Conservation (phyloP, 2,329 filamentous ascomycete genomes). For the Claviceps capensis region DNA sequence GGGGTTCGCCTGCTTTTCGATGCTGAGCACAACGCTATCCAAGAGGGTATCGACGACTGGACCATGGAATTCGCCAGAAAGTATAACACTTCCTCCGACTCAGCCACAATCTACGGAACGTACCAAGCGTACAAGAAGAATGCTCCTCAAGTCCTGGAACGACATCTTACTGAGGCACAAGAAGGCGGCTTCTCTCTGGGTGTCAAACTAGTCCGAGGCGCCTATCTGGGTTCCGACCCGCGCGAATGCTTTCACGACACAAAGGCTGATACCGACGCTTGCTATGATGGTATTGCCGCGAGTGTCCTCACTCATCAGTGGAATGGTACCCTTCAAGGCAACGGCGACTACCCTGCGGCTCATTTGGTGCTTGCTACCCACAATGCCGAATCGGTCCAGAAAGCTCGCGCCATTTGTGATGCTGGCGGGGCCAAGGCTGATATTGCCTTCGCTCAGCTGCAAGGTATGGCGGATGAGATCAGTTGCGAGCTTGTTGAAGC, state of each 20-base stretch:
- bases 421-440: slow-evolving; percentile 25
- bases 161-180: slow-evolving; percentile 45
- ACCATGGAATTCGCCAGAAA: slow-evolving; percentile 61
- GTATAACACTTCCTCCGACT: slow-evolving; percentile 53
- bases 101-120: slow-evolving; percentile 64
- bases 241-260: slow-evolving; percentile 57
- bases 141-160: slow-evolving; percentile 39
- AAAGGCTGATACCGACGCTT: slow-evolving; percentile 55
- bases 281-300: slow-evolving; percentile 59
- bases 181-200: slow-evolving; percentile 52
- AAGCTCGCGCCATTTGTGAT: slow-evolving; percentile 38
- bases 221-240: slow-evolving; percentile 58
- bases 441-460: slow-evolving; percentile 51
- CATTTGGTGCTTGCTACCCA: slow-evolving; percentile 68
- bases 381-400: slow-evolving; percentile 58
- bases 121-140: slow-evolving; percentile 67
- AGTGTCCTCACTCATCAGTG: slow-evolving; percentile 47
- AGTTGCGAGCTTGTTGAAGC: slow-evolving; percentile 46
- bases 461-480: slow-evolving; percentile 94
- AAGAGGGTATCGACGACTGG: slow-evolving; percentile 71
- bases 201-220: slow-evolving; percentile 63
- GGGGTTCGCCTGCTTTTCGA: slow-evolving; percentile 69
- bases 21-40: slow-evolving; percentile 69
- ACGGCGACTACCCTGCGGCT: slow-evolving; percentile 38
- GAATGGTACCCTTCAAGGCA: slow-evolving; percentile 21